Evolutionary conservation across 2,329 filamentous ascomycete species (phyloP).

Genomic region (Xylaria sp.): DNA sequence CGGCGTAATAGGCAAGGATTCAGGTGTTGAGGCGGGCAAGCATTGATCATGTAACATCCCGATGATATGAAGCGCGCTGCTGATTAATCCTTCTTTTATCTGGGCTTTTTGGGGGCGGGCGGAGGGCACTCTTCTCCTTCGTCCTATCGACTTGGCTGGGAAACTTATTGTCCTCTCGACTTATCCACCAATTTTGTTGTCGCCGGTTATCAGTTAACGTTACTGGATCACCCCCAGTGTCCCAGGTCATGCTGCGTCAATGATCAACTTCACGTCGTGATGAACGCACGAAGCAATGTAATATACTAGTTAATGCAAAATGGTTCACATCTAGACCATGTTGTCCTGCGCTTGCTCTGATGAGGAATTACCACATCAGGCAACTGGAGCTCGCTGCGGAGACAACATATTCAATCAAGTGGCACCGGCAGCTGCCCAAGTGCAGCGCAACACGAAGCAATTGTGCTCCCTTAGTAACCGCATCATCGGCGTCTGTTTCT

Average conservation of each 20-base stretch:
- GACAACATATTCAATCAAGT: conserved; percentile 5
- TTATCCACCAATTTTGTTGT: background rate
- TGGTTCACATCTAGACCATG: background rate
- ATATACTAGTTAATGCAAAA: background rate
- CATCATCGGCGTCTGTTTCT: background rate
- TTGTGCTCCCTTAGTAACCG: background rate
- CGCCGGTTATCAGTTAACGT: background rate
- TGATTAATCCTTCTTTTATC: background rate
- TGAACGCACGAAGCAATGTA: background rate
- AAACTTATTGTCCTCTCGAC: background rate
- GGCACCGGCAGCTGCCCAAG: background rate
- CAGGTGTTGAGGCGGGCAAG: background rate
- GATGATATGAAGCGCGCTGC: background rate
- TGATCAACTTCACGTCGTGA: background rate
- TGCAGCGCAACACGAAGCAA: background rate
- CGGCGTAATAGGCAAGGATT: conserved; percentile 1
- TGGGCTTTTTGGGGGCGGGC: background rate
- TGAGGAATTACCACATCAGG: conserved; percentile 34
- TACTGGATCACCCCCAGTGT: background rate
- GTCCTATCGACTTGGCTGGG: background rate
- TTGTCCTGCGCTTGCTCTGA: conserved; percentile 21
- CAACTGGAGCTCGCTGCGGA: conserved; percentile 31
- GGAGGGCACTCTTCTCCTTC: background rate
- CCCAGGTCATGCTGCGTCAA: background rate
- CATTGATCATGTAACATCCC: conserved; percentile 1